Evolutionary conservation across 2,329 filamentous ascomycete genomes (phyloP).

Genomic region (Zymoseptoria passerinii): DNA sequence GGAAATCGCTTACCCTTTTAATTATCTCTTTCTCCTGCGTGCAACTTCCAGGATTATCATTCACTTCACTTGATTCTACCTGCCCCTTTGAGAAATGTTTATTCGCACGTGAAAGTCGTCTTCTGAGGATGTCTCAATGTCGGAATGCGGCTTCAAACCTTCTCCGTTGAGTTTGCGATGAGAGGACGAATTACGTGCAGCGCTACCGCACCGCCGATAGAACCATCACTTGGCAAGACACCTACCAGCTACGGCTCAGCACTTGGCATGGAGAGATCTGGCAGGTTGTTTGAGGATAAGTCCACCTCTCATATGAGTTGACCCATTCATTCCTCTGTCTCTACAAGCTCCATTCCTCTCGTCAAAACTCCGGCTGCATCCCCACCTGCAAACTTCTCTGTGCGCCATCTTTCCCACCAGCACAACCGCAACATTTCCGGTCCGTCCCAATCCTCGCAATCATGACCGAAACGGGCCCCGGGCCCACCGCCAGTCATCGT

Average conservation of each 20-base stretch:
- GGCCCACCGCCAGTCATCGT: not conserved
- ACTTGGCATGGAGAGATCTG: not conserved
- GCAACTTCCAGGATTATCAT: not conserved
- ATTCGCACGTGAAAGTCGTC: not conserved
- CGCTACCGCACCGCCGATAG: not conserved
- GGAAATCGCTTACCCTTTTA: not conserved
- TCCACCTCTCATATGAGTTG: not conserved
- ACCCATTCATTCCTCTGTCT: not conserved
- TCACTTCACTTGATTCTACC: not conserved
- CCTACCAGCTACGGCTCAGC: not conserved
- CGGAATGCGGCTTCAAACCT: not conserved
- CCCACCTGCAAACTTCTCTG: not conserved
- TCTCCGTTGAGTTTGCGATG: too few species aligned
- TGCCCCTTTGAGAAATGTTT: not conserved
- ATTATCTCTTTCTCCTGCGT: not conserved
- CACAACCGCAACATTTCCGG: not conserved
- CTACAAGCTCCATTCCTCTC: not conserved
- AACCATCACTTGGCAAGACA: not conserved
- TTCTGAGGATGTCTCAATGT: not conserved
- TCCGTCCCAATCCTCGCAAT: slow-evolving; percentile 3
- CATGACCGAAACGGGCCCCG: not conserved
- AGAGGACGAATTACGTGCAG: not conserved
- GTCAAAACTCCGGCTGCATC: not conserved
- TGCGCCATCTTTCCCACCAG: not conserved
- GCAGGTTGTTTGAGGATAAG: not conserved